Base-by-base conservation (phyloP, 2,329 filamentous ascomycete species). In the Nannizziopsis barbatae region DNA sequence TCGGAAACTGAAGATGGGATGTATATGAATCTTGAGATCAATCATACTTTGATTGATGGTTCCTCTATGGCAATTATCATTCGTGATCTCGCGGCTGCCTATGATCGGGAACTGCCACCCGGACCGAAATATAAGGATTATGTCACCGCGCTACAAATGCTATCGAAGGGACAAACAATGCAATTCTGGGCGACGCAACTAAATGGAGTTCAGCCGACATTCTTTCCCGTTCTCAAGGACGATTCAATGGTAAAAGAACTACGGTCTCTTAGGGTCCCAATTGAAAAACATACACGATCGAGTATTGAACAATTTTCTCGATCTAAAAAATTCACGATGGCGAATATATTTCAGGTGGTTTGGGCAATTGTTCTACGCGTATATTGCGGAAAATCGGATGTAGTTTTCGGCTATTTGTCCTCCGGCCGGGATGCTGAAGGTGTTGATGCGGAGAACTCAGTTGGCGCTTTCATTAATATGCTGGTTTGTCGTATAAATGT, bases 401-500 rank as follows among this genome's bases (percentile, higher is more conserved):
- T 77, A 0, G 73, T 70, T 27, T 79, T 78, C 51, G 76, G 75
- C 1, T 74, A 76, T 48, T 67, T 77, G 0, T 59, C 74, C 2
- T 74, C 73, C 0, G 76, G 76, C 1, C 66, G 76, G 11, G 75
- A 79, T 51, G 65, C 71, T 3, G 68, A 73, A 1, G 62, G 79
- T 0, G 60, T 65, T 2, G 67, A 69, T 0, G 71, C 77, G 9
- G 65, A 71, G 2, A 63, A 71, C 2, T 69, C 74, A 1, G 67
- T 74, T 9, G 76, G 76, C 0, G 63, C 65, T 1, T 60, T 63
- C 11, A 49, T 66, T 2, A 62, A 58, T 4, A 65, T 64, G 5
- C 58, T 65, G 0, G 61, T 62, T 10, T 65, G 68, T 11, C 64
- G 71, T 1, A 52, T 74, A 1, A 56, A 61, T 35, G 57, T 74